A percentile compares a stretch with the other conserved stretches of the same genome.
Evolutionary conservation across 1,284 basidiomycete species (phyloP).

Genomic region (Heterobasidion occidentale): DNA sequence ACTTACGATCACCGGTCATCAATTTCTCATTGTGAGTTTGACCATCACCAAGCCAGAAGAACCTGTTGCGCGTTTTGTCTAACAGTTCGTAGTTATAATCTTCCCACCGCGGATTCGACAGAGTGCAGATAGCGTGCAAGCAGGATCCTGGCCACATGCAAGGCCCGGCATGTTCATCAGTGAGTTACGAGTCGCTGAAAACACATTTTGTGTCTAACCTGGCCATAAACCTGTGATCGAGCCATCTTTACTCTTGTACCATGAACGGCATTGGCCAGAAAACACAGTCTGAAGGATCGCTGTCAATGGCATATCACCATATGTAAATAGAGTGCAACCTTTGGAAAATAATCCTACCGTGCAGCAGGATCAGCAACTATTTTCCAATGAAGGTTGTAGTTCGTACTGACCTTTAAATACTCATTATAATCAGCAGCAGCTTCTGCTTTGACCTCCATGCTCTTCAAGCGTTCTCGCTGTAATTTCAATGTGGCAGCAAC

Average conservation of each 20-base stretch:
- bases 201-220: constrained; percentile 23
- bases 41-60: constrained; percentile 56
- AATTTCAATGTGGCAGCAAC: constrained; percentile 40
- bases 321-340: constrained; percentile 10
- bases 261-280: constrained; percentile 49
- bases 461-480: constrained; percentile 44
- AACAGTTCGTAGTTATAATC: constrained; percentile 49
- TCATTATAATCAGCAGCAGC: constrained; percentile 47
- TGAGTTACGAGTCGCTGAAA: no score
- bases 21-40: constrained; percentile 36
- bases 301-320: not conserved
- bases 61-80: constrained; percentile 30
- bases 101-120: constrained; percentile 56
- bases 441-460: constrained; percentile 41
- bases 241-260: constrained; percentile 61
- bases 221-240: constrained; percentile 53
- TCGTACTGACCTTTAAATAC: constrained; percentile 23
- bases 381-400: constrained; percentile 22
- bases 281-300: constrained; percentile 41
- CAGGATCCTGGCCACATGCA: constrained; percentile 32
- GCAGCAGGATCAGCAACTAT: not conserved
- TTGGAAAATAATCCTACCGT: constrained; percentile 35
- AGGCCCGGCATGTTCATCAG: not conserved
- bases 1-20: constrained; percentile 34
- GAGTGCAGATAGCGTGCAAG: constrained; percentile 41